Percentiles rank a stretch among this genome's conserved stretches.
These are phyloP conservation scores for Cytospora paraplurivora DNA, from an alignment of 2,329 filamentous ascomycete species.

Conservation along the genomic window DNA sequence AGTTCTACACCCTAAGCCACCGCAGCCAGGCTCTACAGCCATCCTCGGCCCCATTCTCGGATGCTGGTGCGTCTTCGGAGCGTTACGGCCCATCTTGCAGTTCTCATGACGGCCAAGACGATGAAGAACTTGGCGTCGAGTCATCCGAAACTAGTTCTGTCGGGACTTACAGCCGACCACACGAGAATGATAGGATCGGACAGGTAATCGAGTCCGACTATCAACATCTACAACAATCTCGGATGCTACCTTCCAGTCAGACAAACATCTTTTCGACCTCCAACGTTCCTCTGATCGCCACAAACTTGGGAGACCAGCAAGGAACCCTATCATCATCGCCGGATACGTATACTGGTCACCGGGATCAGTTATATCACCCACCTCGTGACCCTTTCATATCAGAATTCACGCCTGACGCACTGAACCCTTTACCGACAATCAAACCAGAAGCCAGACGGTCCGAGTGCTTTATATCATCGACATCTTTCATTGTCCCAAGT, in stretches of 20 bases:
- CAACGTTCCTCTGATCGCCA: constrained; percentile 13
- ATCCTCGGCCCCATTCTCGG: constrained; percentile 42
- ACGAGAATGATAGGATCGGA: background rate
- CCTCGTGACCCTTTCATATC: constrained; percentile 20
- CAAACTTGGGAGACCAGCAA: constrained; percentile 11
- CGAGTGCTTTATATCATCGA: constrained; percentile 22
- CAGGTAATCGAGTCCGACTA: constrained; percentile 1
- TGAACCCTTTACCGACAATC: constrained; percentile 15
- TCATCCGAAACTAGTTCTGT: constrained; percentile 13
- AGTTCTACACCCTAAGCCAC: constrained; percentile 39
- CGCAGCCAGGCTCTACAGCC: constrained; percentile 39
- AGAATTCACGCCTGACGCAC: constrained; percentile 13
- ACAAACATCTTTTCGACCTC: constrained; percentile 8
- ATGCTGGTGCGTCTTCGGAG: constrained; percentile 33
- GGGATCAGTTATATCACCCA: constrained; percentile 14
- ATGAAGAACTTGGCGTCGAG: constrained; percentile 14
- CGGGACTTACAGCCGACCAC: background rate
- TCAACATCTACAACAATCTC: constrained; percentile 6
- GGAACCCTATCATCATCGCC: constrained; percentile 22
- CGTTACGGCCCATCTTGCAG: constrained; percentile 12
- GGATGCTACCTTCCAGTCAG: constrained; percentile 9
- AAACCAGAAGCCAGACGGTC: constrained; percentile 8
- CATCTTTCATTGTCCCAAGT: constrained; percentile 23
- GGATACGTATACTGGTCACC: constrained; percentile 14
- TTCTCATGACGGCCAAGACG: constrained; percentile 13